Evolutionary conservation across 2,329 filamentous ascomycete species (phyloP).

Genomic region (Penicillium sp.): DNA sequence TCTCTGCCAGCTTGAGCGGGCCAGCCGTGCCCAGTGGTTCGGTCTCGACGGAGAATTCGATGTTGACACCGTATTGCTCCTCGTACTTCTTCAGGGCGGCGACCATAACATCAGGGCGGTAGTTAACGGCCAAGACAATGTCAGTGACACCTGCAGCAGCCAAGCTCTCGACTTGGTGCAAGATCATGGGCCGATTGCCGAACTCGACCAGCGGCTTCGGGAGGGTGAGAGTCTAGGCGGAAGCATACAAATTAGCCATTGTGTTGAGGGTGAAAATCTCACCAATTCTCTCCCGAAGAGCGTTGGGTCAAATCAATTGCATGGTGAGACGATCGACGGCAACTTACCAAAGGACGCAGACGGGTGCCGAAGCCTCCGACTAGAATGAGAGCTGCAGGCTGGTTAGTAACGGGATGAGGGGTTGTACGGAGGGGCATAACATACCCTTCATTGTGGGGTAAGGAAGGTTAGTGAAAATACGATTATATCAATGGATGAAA

Average conservation of each 20-base stretch:
- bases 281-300: not conserved
- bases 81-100: constrained; percentile 93
- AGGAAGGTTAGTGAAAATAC: constrained; percentile 3
- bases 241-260: constrained; percentile 1
- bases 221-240: constrained; percentile 79
- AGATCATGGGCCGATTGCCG: constrained; percentile 98
- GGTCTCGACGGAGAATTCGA: constrained; percentile 94
- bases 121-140: constrained; percentile 98
- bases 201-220: constrained; percentile 98
- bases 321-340: constrained; percentile 12
- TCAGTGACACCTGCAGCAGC: constrained; percentile 93
- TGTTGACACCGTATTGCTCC: constrained; percentile 86
- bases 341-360: constrained; percentile 85
- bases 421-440: constrained; percentile 15
- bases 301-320: constrained; percentile 11
- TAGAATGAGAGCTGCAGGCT: constrained; percentile 80
- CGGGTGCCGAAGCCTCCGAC: constrained; percentile 98
- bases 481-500: constrained; percentile 2
- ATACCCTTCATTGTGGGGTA: constrained; percentile 47
- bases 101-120: constrained; percentile 97
- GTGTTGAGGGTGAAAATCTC: not conserved
- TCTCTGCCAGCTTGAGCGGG: constrained; percentile 91
- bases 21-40: constrained; percentile 95
- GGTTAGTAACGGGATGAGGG: constrained; percentile 14
- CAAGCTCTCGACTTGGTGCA: constrained; percentile 94